These are phyloP conservation scores for Sclerotinia subarctica DNA, from an alignment of 2,329 filamentous ascomycete genomes.

Conservation along the genomic window DNA sequence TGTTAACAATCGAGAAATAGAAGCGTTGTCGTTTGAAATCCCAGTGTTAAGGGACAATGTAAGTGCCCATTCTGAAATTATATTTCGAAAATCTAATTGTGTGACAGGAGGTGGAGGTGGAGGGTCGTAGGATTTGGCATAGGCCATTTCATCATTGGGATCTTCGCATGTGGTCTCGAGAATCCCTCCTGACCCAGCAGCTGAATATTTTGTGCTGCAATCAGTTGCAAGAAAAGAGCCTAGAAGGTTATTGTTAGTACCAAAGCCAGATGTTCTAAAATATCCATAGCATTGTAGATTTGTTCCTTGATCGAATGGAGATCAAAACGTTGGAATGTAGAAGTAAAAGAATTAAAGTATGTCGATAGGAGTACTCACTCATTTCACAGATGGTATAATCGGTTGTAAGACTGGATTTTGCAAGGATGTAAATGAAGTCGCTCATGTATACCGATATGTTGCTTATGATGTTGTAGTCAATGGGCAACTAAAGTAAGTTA, in stretches of 20 bases:
- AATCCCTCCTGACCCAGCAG: constrained; percentile 56
- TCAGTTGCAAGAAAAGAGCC: constrained; percentile 59
- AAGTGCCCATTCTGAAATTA: constrained; percentile 53
- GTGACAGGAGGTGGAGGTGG: constrained; percentile 39
- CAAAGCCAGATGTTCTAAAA: neutral
- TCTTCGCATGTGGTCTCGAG: constrained; percentile 63
- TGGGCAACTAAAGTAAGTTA: constrained; percentile 47
- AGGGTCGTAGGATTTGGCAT: constrained; percentile 45
- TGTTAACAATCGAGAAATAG: constrained; percentile 56
- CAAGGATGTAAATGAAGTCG: constrained; percentile 65
- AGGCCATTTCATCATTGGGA: constrained; percentile 51
- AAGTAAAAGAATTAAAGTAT: neutral
- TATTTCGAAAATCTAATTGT: constrained; percentile 52
- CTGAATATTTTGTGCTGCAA: constrained; percentile 62
- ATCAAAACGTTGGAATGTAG: neutral
- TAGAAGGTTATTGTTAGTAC: neutral
- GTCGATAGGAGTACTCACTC: constrained; percentile 1
- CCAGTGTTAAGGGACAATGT: constrained; percentile 57
- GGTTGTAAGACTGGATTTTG: constrained; percentile 44
- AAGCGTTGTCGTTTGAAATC: constrained; percentile 52
- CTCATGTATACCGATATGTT: constrained; percentile 50
- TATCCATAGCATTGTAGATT: neutral
- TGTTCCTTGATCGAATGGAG: neutral
- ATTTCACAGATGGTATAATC: constrained; percentile 68
- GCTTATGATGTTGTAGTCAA: constrained; percentile 62